Base-by-base conservation (phyloP, 2,329 filamentous ascomycete species). In the Talaromyces sp. region DNA sequence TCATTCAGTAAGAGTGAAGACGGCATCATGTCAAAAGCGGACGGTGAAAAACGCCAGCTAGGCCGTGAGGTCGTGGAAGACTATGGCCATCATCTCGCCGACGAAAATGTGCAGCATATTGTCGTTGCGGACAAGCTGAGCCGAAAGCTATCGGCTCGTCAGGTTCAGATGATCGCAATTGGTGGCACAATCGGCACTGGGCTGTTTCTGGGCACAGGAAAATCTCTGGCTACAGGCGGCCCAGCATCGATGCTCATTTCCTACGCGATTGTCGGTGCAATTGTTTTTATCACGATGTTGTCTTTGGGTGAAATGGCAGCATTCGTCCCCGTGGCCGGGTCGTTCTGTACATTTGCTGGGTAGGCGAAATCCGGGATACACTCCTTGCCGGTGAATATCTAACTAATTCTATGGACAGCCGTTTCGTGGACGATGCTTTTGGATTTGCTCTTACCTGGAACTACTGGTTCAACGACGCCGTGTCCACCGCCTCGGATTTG, bases 211-310 rank as follows among this genome's bases (percentile, higher is more conserved):
- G 75, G 75, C 65, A 77, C 75, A 12, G 76, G 76, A 42, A 69
- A 70, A 52, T 73, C 74, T 63, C 67, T 76, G 47, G 70, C 73
- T 61, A 76, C 44, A 31, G 59, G 40, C 28, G 63, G 75, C 67
- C 78, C 78, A 23, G 78, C 70, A 14, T 69, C 77, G 3, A 73
- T 80, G 42, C 68, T 80, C 33, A 79, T 80, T 52, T 76, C 76
- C 5, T 80, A 80, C 66, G 68, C 74, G 4, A 70, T 76, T 59
- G 76, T 79, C 52, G 78, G 78, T 54, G 76, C 79, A 56, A 70
- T 95, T 63, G 91, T 94, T 66, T 95, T 87, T 75, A 78, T 92
- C 50, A 90, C 95, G 67, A 92, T 95, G 89, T 87, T 87, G 62
- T 88, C 85, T 61, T 85, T 87, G 30, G 85, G 84, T 2, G 85